Evolutionary conservation across 768 basidiomycete genomes (phyloP).

Genomic region (Boletus patriciae): DNA sequence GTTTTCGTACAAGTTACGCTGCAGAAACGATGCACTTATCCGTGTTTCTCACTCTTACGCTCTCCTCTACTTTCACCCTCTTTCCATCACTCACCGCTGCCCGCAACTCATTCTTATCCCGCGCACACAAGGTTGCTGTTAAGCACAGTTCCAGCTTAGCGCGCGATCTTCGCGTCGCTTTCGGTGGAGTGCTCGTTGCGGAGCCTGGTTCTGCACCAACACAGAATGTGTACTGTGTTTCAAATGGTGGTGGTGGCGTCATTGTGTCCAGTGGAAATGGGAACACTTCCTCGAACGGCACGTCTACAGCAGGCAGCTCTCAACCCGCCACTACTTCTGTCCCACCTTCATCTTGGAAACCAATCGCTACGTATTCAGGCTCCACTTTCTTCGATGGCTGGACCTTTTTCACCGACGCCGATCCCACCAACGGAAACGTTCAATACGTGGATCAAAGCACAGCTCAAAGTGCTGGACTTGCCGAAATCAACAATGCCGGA

Average conservation of each 20-base stretch:
- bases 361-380: conserved; percentile 61
- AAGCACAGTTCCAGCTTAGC: conserved; percentile 62
- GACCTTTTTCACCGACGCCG: conserved; percentile 64
- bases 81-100: conserved; percentile 24
- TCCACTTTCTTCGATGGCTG: conserved; percentile 79
- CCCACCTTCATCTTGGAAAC: conserved; percentile 55
- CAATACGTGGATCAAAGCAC: conserved; percentile 62
- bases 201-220: conserved; percentile 35
- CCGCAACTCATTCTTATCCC: conserved; percentile 37
- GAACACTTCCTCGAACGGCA: conserved; percentile 25
- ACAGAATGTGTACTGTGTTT: conserved; percentile 40
- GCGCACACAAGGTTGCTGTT: conserved; percentile 54
- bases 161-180: conserved; percentile 66
- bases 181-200: conserved; percentile 51
- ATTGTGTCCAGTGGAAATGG: conserved; percentile 18
- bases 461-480: conserved; percentile 59
- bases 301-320: conserved; percentile 22
- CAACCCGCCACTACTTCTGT: conserved; percentile 22
- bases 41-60: conserved; percentile 32
- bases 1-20: conserved; percentile 2
- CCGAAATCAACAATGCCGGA: conserved; percentile 65
- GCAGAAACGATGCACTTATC: conserved; percentile 27
- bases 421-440: conserved; percentile 78
- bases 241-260: conserved; percentile 20
- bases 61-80: conserved; percentile 31